Base-by-base conservation (phyloP, 2,329 filamentous ascomycete species). In the Blumeria hordei region DNA sequence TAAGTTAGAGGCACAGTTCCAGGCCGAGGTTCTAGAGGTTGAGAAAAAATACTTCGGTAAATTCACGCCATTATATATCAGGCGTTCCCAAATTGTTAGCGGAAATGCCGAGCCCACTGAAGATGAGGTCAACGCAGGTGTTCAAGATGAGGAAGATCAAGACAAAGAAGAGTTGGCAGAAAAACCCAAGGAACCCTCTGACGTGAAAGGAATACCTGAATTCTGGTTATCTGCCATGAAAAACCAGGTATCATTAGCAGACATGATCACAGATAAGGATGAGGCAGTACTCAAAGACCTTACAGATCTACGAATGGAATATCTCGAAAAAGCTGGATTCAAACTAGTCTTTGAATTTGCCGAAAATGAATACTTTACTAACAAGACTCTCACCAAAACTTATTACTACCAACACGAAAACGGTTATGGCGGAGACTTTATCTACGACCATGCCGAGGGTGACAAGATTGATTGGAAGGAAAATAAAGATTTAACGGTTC, bases 201-300 rank as follows among this genome's bases (percentile, higher is more conserved):
- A 74, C 59, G 68, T 73, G 55, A 75, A 80, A 64, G 92, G 92
- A 69, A 95, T 98, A 59, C 92, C 92, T 59, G 92, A 98, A 72
- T 98, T 98, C 77, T 98, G 92, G 92, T 77, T 98, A 53, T 95
- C 90, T 58, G 90, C 93, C 63, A 96, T 98, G 90, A 98, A 98
- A 78, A 98, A 98, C 75, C 90, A 95, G 69, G 80, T 92, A 65
- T 94, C 88, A 34, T 81, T 98, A 56, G 87, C 90, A 56, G 93
- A 98, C 72, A 94, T 95, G 80, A 95, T 98, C 68, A 98, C 92
- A 64, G 92, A 96, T 65, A 85, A 88, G 61, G 92, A 98, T 67
- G 92, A 98, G 77, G 81, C 79, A 62, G 92, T 88, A 54, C 81
- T 98, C 57, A 94, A 93, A 73, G 76, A 83, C 66, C 76, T 98